A percentile compares a stretch with the other conserved stretches of the same genome.
phyloP scores from a whole-genome alignment of 2,329 filamentous ascomycete genomes.

The Sarocladiaceae sp. region DNA sequence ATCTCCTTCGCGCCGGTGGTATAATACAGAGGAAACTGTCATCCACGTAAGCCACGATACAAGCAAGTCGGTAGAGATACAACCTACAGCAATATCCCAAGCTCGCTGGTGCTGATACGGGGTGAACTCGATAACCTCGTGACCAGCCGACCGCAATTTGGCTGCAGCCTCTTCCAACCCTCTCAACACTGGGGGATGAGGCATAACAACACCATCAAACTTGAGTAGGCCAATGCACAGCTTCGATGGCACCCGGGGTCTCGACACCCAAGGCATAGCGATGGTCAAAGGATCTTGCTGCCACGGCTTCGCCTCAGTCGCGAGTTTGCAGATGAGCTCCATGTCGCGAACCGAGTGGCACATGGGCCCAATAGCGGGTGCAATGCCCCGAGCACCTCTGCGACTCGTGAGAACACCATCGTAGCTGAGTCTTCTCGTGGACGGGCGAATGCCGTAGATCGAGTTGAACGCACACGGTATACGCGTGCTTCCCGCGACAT shows the following conservation, averaged over 20 bases:
- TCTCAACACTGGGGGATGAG: slow-evolving; percentile 4
- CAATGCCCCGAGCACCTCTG: background rate
- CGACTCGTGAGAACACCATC: background rate
- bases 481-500: slow-evolving; percentile 40
- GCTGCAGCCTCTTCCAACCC: background rate
- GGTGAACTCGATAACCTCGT: background rate
- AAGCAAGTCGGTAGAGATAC: background rate
- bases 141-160: background rate
- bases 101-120: background rate
- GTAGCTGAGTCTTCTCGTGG: background rate
- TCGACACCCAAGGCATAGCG: background rate
- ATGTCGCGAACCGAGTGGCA: background rate
- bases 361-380: background rate
- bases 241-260: background rate
- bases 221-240: background rate
- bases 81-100: background rate
- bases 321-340: background rate
- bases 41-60: background rate
- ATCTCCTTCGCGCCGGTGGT: background rate
- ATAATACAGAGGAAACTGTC: background rate
- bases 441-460: slow-evolving; percentile 33
- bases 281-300: background rate
- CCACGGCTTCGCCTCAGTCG: background rate
- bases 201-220: slow-evolving; percentile 6
- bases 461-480: slow-evolving; percentile 37